Percentiles rank a stretch among this genome's conserved stretches.
phyloP scores from a whole-genome alignment of 768 basidiomycete genomes.

The Hemileccinum impolitum region DNA sequence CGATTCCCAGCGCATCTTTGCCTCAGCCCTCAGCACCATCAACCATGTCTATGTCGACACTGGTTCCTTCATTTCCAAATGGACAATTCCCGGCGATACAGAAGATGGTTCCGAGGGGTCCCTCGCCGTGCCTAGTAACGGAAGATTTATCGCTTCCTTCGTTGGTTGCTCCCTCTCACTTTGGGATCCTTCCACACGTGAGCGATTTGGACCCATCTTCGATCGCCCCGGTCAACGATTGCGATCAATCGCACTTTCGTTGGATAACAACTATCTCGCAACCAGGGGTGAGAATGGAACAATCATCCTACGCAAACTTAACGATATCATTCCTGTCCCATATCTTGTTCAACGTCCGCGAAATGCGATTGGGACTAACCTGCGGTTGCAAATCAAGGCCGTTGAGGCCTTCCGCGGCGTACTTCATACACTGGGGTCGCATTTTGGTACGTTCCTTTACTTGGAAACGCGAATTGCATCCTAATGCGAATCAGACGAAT shows the following conservation, averaged over 20 bases:
- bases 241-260: slow-evolving; percentile 3
- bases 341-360: background rate
- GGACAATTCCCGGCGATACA: background rate
- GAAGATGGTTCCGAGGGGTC: background rate
- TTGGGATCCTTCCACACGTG: slow-evolving; percentile 6
- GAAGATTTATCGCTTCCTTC: background rate
- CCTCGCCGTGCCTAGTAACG: background rate
- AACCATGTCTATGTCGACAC: background rate
- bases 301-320: background rate
- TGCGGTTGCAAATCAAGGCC: background rate
- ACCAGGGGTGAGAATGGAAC: background rate
- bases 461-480: background rate
- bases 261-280: background rate
- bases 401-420: background rate
- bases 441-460: background rate
- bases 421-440: background rate
- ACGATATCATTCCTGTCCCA: background rate
- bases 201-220: background rate
- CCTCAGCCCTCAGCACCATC: background rate
- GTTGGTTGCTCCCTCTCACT: background rate
- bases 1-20: background rate
- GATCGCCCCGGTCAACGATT: background rate
- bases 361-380: background rate
- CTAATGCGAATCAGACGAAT: background rate
- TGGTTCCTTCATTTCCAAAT: background rate